These are phyloP conservation scores for Paracorniculantispora psalliotae DNA, from an alignment of 2,329 filamentous ascomycete genomes.

Conservation along the genomic window DNA sequence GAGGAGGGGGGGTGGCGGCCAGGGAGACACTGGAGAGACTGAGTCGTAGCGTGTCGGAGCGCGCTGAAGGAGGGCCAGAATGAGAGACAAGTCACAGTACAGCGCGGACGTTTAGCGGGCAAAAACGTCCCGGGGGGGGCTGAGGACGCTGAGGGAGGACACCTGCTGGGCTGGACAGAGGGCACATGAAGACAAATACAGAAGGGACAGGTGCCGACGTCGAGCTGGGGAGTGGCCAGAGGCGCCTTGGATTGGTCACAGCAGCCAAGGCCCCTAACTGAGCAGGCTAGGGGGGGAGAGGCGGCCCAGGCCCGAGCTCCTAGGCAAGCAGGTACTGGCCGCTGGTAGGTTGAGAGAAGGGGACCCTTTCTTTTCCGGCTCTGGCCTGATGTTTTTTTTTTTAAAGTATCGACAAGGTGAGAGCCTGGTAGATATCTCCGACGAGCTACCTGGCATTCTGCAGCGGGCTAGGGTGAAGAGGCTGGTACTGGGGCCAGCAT, in stretches of 20 bases:
- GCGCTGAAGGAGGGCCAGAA: background rate
- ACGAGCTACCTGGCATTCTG: background rate
- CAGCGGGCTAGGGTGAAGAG: background rate
- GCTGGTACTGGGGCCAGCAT: background rate
- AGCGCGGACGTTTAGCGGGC: background rate
- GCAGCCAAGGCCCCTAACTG: background rate
- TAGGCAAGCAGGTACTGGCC: too few species aligned
- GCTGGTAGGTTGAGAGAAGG: too few species aligned
- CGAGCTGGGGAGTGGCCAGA: background rate
- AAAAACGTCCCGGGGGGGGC: background rate
- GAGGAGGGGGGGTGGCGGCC: background rate
- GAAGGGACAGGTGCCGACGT: too few species aligned
- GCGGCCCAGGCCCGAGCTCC: slow-evolving; percentile 1
- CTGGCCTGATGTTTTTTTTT: too few species aligned
- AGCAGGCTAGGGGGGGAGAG: background rate
- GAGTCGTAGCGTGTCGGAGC: background rate
- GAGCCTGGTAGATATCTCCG: background rate
- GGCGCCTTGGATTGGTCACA: background rate
- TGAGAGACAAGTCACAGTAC: slow-evolving; percentile 6
- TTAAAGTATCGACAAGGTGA: background rate
- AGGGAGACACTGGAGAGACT: background rate
- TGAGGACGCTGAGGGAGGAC: background rate
- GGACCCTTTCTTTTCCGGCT: too few species aligned
- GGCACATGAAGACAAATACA: background rate
- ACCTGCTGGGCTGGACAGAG: too few species aligned